Base-by-base conservation (phyloP, 495 filamentous ascomycete genomes). In the Annulohypoxylon maeteangense region DNA sequence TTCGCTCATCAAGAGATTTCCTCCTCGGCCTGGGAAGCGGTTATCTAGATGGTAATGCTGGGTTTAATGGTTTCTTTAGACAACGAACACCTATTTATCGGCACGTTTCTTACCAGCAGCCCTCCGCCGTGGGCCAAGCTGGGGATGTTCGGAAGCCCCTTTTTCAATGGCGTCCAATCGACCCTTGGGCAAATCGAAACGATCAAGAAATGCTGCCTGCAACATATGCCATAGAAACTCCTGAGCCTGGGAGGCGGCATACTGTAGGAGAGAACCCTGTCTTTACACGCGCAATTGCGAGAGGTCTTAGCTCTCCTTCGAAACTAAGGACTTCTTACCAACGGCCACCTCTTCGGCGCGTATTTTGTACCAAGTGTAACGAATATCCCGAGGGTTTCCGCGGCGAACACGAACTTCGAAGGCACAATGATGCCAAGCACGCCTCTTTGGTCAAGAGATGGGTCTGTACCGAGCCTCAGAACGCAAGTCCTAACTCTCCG, bases 361-460 rank as follows among this genome's bases (percentile, higher is more conserved):
- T 95, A 16, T 88, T 86, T 68, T 98, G 95, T 76, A 79, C 80
- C 5, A 84, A 90, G 56, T 98, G 95, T 79, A 88, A 89, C 62
- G 89, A 92, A 68, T 89, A 94, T 51, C 93, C 92, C 0, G 90
- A 94, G 22, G 95, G 95, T 4, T 99, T 97, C 78, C 90, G 95
- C 16, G 95, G 95, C 36, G 93, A 97, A 20, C 95, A 98, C 78
- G 95, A 99, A 75, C 89, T 98, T 53, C 87, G 92, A 20, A 89
- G 95, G 45, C 95, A 99, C 77, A 89, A 88, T 66, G 91, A 95
- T 45, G 90, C 93, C 6, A 90, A 91, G 34, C 95, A 99, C 74
- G 87, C 90, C 1, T 74, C 80, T 18, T 79, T 88, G 20, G 89
- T 91, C 61, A 95, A 91, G 74, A 90, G 92, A 70, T 99, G 89